Base-by-base conservation (phyloP, 495 filamentous ascomycete species). In the Chaetomidium leptoderma region DNA sequence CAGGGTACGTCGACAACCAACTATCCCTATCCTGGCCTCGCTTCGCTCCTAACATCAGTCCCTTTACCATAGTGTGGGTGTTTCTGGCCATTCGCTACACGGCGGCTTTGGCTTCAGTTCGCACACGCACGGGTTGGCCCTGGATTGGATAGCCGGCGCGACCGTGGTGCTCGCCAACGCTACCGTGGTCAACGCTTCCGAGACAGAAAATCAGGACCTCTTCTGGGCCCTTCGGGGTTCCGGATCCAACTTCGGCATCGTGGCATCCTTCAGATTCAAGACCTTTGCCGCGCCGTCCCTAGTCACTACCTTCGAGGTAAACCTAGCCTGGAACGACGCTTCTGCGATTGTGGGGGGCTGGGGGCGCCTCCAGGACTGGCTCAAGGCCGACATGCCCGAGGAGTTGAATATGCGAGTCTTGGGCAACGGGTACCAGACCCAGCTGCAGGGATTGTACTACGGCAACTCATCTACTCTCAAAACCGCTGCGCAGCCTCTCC, bases 91-190 rank as follows among this genome's bases (percentile, higher is more conserved):
- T 47, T 63, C 70, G 26, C 69, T 78, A 1, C 76, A 78, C 57
- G 74, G 76, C 10, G 76, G 75, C 1, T 76, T 72, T 45, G 75
- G 76, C 29, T 68, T 77, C 65, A 75, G 72, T 64, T 76, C 75
- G 2, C 74, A 77, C 47, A 71, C 72, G 4, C 60, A 73, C 47
- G 76, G 76, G 14, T 55, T 78, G 8, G 72, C 74, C 3, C 49
- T 76, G n/a, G 76, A 78, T 62, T 75, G 70, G 70, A 71, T 77
- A 13, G 58, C 66, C 16, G 70, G 70, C 24, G 66, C 70, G 40
- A 74, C 70, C 16, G 69, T 78, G 19, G 70, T 76, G 6, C 65
- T 77, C 3, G 76, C 76, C 57, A 76, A 78, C 56, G 64, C 62
- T 17, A 66, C 70, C 8, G 65, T 76, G 2, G 66, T 78, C 10